phyloP scores from a whole-genome alignment of 345 rosid genomes.

The Eucalyptus guilfoylei region DNA sequence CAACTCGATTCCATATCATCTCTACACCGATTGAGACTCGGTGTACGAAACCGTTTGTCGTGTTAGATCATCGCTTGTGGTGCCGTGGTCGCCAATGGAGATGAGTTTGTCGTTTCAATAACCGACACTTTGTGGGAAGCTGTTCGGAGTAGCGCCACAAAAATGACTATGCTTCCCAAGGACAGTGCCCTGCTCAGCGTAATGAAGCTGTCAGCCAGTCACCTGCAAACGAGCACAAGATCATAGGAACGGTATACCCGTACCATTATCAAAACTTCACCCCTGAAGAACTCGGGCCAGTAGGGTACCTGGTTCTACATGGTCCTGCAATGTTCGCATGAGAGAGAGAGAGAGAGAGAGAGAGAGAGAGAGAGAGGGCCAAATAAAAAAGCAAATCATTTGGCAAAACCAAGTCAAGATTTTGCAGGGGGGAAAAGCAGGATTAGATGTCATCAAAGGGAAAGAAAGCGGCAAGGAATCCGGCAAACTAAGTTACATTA shows the following conservation, averaged over 20 bases:
- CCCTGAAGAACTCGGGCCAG: background rate
- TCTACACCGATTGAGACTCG: background rate
- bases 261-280: background rate
- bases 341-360: background rate
- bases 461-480: background rate
- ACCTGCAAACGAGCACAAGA: background rate
- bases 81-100: background rate
- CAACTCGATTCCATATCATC: background rate
- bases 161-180: background rate
- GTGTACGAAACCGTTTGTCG: background rate
- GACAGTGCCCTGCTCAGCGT: background rate
- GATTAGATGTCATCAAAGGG: background rate
- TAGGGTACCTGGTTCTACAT: background rate
- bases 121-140: background rate
- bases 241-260: background rate
- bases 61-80: background rate
- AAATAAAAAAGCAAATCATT: background rate
- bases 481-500: background rate
- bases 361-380: background rate
- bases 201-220: background rate
- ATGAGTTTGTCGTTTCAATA: background rate
- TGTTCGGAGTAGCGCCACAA: background rate
- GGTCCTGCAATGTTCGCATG: background rate
- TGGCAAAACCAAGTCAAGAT: background rate
- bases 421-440: background rate